A percentile compares a stretch with the other conserved stretches of the same genome.
These are phyloP conservation scores for Aureobasidium sp. DNA, from an alignment of 2,329 filamentous ascomycete genomes.

Conservation along the genomic window DNA sequence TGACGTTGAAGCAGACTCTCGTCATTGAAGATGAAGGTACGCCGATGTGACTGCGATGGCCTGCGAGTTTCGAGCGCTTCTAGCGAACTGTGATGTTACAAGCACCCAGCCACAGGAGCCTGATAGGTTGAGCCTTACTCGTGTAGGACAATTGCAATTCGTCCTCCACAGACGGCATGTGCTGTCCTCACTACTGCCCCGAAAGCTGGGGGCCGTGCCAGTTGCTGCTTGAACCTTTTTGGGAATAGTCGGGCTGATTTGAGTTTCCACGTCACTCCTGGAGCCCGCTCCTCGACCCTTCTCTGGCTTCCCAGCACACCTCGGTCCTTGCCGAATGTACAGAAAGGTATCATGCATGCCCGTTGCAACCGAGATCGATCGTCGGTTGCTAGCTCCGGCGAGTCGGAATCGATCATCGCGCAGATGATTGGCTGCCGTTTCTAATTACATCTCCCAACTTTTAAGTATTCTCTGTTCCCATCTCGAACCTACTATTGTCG, in stretches of 20 bases:
- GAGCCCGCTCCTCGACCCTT: background rate
- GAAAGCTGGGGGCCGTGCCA: background rate
- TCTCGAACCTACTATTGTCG: background rate
- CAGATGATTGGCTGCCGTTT: background rate
- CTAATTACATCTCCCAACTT: background rate
- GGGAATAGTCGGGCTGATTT: background rate
- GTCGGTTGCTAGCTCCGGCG: background rate
- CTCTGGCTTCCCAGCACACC: background rate
- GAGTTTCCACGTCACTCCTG: background rate
- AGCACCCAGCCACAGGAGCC: background rate
- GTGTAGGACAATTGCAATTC: background rate
- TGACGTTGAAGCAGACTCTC: background rate
- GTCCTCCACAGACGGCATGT: background rate
- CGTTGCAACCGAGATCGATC: background rate
- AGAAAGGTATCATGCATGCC: background rate
- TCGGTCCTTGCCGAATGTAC: background rate
- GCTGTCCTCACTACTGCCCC: too few species aligned
- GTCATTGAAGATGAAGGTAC: background rate
- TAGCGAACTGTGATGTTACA: background rate
- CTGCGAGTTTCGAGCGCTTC: background rate
- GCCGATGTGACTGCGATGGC: background rate
- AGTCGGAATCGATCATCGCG: too few species aligned
- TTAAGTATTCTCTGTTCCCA: background rate
- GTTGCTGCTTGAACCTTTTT: background rate
- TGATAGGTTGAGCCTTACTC: background rate